Conservation (phyloP, 768 basidiomycete species). For the Amanita pallidorosea region DNA sequence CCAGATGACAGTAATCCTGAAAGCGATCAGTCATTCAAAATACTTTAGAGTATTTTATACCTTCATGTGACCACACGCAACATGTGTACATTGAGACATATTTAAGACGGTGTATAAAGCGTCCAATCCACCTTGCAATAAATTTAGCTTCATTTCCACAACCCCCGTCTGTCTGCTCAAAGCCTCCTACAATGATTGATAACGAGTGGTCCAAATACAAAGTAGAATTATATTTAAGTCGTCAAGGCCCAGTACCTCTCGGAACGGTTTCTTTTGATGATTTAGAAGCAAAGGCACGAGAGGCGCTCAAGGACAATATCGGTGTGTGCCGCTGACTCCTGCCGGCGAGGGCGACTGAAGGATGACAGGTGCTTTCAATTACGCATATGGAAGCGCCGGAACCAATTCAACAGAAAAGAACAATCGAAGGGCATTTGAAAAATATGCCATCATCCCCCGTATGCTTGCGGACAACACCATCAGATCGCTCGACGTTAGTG, state of each 20-base stretch:
- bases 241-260: slow-evolving; percentile 31
- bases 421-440: slow-evolving; percentile 54
- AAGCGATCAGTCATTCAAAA: neutral
- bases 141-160: neutral
- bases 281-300: slow-evolving; percentile 56
- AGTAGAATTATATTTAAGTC: slow-evolving; percentile 25
- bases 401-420: slow-evolving; percentile 52
- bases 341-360: neutral
- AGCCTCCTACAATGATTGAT: neutral
- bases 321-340: slow-evolving; percentile 22
- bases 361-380: slow-evolving; percentile 52
- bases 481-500: slow-evolving; percentile 47
- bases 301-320: slow-evolving; percentile 45
- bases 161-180: neutral
- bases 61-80: too few relatives aligned
- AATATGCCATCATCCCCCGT: slow-evolving; percentile 69
- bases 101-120: too few relatives aligned
- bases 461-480: slow-evolving; percentile 58
- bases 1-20: neutral
- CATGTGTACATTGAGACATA: too few relatives aligned
- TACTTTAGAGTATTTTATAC: too few relatives aligned
- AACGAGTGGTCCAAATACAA: slow-evolving; percentile 30
- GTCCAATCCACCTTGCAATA: too few relatives aligned
- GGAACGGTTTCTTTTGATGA: slow-evolving; percentile 54
- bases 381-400: slow-evolving; percentile 72